These are phyloP conservation scores for Niveomyces coronatus DNA, from an alignment of 2,329 filamentous ascomycete species.

Conservation along the genomic window DNA sequence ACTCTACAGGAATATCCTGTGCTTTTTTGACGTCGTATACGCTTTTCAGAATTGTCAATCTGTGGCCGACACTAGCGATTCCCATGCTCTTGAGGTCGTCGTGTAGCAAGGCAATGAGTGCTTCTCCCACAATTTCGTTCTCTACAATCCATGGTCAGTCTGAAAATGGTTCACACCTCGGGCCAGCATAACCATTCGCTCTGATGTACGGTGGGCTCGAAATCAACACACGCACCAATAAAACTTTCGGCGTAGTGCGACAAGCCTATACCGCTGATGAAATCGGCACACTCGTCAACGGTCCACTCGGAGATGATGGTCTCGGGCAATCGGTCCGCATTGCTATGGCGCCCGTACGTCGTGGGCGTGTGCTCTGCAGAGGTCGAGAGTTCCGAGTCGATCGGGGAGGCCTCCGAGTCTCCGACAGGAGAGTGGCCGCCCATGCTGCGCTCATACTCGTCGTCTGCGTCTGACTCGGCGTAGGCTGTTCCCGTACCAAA, in stretches of 20 bases:
- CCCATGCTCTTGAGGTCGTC: conserved; percentile 95
- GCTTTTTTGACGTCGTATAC: conserved; percentile 95
- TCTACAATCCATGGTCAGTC: conserved; percentile 42
- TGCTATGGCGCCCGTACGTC: conserved; percentile 58
- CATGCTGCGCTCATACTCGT: conserved; percentile 70
- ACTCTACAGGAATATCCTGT: conserved; percentile 82
- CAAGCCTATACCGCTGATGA: conserved; percentile 68
- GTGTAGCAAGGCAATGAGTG: conserved; percentile 76
- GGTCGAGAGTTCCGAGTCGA: conserved; percentile 61
- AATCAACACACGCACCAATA: conserved; percentile 71
- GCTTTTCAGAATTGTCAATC: conserved; percentile 87
- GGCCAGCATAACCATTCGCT: too few species aligned
- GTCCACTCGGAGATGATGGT: conserved; percentile 73
- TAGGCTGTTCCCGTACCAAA: conserved; percentile 60
- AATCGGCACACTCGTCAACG: conserved; percentile 82
- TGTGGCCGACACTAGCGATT: conserved; percentile 83
- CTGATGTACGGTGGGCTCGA: too few species aligned
- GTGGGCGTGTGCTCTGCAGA: conserved; percentile 68
- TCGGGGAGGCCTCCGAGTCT: conserved; percentile 59
- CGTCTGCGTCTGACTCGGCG: conserved; percentile 71
- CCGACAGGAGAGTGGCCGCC: conserved; percentile 57
- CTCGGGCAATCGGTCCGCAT: conserved; percentile 57
- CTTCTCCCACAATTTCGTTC: conserved; percentile 90
- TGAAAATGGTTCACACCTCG: conserved; percentile 8
- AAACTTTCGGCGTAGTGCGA: conserved; percentile 76